Base-by-base conservation (phyloP, 345 rosid genomes). In the Anastatica hierochuntica region DNA sequence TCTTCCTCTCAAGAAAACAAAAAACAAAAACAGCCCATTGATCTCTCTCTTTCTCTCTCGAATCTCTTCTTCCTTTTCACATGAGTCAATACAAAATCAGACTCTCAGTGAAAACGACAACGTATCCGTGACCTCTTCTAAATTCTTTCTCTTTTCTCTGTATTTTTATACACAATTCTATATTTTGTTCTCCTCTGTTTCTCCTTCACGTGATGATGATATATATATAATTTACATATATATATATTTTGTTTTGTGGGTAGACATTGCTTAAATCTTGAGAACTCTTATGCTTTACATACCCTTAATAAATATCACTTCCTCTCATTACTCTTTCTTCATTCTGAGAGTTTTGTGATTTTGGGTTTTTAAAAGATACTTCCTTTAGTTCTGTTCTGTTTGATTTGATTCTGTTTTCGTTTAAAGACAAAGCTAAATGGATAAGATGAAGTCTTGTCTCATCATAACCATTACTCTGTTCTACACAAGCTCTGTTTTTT, bases 111-210 rank as follows among this genome's bases (percentile, higher is more conserved):
- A 67, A 46, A 31, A 26, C 41, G 68, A 68, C 72, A 68, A 60
- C 49, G 16, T 8, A 68, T 68, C 72, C 68, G 72, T 62, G 72
- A 62, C 66, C n/a, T n/a, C n/a, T n/a, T n/a, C n/a, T n/a, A n/a
- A n/a, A n/a, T n/a, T n/a, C n/a, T 30, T 47, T 43, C 43, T 37
- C 18, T 44, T 59, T 11, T 37, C 17, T 3, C n/a, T n/a, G 27
- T 15, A 21, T 41, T 45, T 46, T 33, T 44, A 43, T 38, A 33
- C 39, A 34, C 30, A 56, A 24, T 34, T 40, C 48, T n/a, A n/a
- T n/a, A n/a, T n/a, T n/a, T n/a, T n/a, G n/a, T n/a, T n/a, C n/a
- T n/a, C 16, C 23, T 2, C 30, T 24, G 16, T 43, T 29, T 36
- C 26, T 49, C 47, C 11, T 53, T 62, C 68, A 62, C 62, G 68